Evolutionary conservation across 345 rosid genomes (phyloP), one percentile per base, ranked within the genome.

Genomic region (Schrenkiella parvula): DNA sequence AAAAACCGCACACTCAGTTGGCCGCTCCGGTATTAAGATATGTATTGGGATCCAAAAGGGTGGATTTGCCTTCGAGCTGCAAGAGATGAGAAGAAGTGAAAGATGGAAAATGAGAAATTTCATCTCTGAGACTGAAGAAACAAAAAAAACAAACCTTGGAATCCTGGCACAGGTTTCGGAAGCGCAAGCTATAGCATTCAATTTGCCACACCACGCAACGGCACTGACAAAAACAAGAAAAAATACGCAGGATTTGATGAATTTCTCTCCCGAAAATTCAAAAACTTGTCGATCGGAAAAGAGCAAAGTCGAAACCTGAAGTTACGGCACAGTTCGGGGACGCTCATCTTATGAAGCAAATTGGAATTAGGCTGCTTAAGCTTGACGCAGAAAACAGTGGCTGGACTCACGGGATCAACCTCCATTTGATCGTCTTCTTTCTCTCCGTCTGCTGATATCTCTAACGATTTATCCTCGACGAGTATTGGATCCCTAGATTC

Each of bases 11-110:
- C 89, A 87, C 65, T 95, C 99, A 44, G 99, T 95, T 2, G 99
- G 97, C 11, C 99, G 81, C 84, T 95, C 99, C 0, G 99, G 98
- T 71, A 95, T 88, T 71, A 95, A 86, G 75, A 89, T 86, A 73
- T 95, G 98, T 72, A 95, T 88, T 34, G 99, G 99, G 65, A 95
- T 95, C 99, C 99, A 95, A 79, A 95, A 95, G 12, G 99, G 98
- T 38, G 96, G 79, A 68, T 84, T 95, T 12, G 98, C 88, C 73
- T 72, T 88, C 21, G 99, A 95, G 81, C 99, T 95, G 66, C 76
- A 85, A 39, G 44, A 42, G 32, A 47, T 35, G 32, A 75, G 8
- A 75, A 59, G 3, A 14, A n/a, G 11, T 53, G 48, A 32, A 25
- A 25, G 25, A 19, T 4, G 41, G 9, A 37, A 52, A 29, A 14